Base-by-base conservation (phyloP, 139 green algal genomes). In the Bryopsis sp. region DNA sequence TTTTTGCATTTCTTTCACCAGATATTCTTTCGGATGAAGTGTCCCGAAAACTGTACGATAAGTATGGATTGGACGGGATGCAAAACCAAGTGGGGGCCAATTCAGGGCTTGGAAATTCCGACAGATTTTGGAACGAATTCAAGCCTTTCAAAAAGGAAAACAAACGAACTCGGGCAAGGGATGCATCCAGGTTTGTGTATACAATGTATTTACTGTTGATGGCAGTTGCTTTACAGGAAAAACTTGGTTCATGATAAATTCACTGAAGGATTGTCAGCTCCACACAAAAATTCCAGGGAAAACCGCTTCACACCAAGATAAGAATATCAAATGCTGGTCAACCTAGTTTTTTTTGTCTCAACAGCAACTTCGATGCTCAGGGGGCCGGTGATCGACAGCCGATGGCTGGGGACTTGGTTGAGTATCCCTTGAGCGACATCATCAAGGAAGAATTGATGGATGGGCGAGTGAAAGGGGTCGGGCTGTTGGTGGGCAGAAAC, bases 91-190 rank as follows among this genome's bases (percentile, higher is more conserved):
- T 48, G 26, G 80, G 74, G 0, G 72, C 73, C 1, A 46, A 35
- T 8, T 58, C 58, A 1, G 80, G 80, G 22, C 39, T 24, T 5
- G 75, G 80, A 61, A 84, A 86, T 36, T 62, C 78, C 7, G 31
- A 75, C 2, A 37, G 67, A 2, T 70, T 69, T 35, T 86, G 80
- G 80, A 73, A 80, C 5, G 80, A 86, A 77, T 86, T 86, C 72
- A 86, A 84, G 70, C 80, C 77, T 1, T 78, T 76, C 75, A 77
- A 76, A 63, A 50, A 58, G 8, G 48, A 76, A 28, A 82, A 78
- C 70, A 78, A 81, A 62, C 75, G 69, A 24, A 81, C 78, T 7
- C 62, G 73, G 62, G 78, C 80, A 6, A 66, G 75, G 0, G 74
- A 68, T 32, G 77, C 74, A 0, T 47, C 63, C 31, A 68, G n/a